phyloP scores from a whole-genome alignment of 768 basidiomycete genomes.

The Pleurotus giganteus region DNA sequence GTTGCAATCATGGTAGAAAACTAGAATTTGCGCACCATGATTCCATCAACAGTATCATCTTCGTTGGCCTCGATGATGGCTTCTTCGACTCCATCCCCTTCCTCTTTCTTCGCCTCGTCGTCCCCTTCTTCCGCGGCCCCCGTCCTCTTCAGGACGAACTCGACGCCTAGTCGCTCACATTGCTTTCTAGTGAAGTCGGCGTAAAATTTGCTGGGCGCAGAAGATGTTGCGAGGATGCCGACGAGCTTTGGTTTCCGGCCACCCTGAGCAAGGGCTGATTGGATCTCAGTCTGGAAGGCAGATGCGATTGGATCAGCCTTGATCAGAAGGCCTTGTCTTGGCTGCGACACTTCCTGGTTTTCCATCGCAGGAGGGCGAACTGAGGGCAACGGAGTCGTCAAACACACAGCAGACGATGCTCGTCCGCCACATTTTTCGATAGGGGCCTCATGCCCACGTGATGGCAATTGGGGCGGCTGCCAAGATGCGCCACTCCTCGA shows the following conservation, averaged over 20 bases:
- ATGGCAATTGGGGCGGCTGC: no score
- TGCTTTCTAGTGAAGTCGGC: slow-evolving; percentile 91
- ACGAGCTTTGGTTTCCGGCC: slow-evolving; percentile 69
- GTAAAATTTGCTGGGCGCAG: slow-evolving; percentile 77
- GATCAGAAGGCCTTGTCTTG: slow-evolving; percentile 71
- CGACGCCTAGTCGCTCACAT: slow-evolving; percentile 84
- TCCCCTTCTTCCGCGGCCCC: slow-evolving; percentile 45
- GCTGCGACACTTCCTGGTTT: background rate
- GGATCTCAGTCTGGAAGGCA: slow-evolving; percentile 70
- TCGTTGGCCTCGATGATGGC: slow-evolving; percentile 95
- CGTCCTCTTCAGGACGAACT: slow-evolving; percentile 75
- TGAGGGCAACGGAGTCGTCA: no score
- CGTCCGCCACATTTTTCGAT: no score
- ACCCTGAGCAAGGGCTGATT: slow-evolving; percentile 34
- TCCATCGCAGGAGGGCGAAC: background rate
- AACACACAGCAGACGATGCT: no score
- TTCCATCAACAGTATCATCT: slow-evolving; percentile 81
- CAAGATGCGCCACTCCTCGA: no score
- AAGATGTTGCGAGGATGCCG: slow-evolving; percentile 86
- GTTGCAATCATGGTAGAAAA: slow-evolving; percentile 5
- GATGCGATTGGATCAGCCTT: slow-evolving; percentile 77
- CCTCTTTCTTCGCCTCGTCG: slow-evolving; percentile 45
- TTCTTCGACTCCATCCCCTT: slow-evolving; percentile 92
- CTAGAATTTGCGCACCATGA: slow-evolving; percentile 69
- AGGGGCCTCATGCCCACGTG: no score